Percentiles rank a stretch among this genome's conserved stretches.
phyloP scores from a whole-genome alignment of 768 basidiomycete species.

The Suillus subluteus region DNA sequence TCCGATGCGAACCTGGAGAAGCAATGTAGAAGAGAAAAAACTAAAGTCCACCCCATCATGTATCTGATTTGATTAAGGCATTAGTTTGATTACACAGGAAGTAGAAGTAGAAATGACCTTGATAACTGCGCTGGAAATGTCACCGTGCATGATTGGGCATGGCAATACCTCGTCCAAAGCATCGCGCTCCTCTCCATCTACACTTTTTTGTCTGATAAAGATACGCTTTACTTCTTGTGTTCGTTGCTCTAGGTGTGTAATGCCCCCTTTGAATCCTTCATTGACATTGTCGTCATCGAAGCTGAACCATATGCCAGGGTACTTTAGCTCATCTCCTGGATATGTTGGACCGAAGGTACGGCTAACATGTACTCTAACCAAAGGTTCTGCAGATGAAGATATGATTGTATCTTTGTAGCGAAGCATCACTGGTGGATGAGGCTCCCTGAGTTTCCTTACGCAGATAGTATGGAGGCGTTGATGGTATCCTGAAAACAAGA shows the following conservation, averaged over 20 bases:
- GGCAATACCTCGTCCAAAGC: constrained; percentile 74
- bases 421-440: constrained; percentile 66
- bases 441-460: constrained; percentile 66
- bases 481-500: constrained; percentile 80
- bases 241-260: constrained; percentile 57
- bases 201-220: constrained; percentile 69
- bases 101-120: constrained; percentile 48
- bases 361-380: constrained; percentile 68
- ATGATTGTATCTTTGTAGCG: constrained; percentile 68
- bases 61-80: constrained; percentile 44
- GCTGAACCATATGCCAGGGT: constrained; percentile 84
- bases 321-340: constrained; percentile 73
- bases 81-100: neutral
- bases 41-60: constrained; percentile 73
- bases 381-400: constrained; percentile 60
- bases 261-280: constrained; percentile 54
- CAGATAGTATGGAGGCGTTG: constrained; percentile 83
- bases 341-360: constrained; percentile 85
- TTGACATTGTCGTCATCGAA: constrained; percentile 74
- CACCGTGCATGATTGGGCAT: constrained; percentile 71
- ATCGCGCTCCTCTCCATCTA: constrained; percentile 58
- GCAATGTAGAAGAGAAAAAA: constrained; percentile 56
- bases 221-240: constrained; percentile 79
- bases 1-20: constrained; percentile 66
- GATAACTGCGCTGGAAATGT: constrained; percentile 65